A percentile compares a stretch with the other conserved stretches of the same genome.
phyloP scores from a whole-genome alignment of 2,329 filamentous ascomycete species.

The Talaromyces sp. region DNA sequence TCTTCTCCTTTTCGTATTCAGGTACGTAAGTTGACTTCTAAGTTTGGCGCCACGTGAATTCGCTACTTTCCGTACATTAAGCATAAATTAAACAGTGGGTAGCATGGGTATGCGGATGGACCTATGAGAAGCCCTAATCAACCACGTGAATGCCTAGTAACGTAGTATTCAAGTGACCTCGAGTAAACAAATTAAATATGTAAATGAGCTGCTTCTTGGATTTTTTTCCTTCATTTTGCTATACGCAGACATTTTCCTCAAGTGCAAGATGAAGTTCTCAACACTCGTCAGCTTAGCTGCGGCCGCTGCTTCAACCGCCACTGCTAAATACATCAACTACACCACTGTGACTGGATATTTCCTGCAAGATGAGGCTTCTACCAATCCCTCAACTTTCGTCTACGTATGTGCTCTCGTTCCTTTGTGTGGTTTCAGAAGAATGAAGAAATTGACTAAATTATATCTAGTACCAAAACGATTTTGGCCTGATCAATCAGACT shows the following conservation, averaged over 20 bases:
- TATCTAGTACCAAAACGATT: slow-evolving; percentile 29
- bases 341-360: slow-evolving; percentile 48
- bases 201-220: neutral
- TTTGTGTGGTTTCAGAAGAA: neutral
- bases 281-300: neutral
- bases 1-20: neutral
- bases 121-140: neutral
- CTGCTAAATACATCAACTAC: slow-evolving; percentile 29
- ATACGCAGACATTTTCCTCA: neutral
- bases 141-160: slow-evolving; percentile 5
- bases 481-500: slow-evolving; percentile 49
- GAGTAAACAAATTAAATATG: neutral
- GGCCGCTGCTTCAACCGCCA: neutral
- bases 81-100: neutral
- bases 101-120: too few relatives aligned
- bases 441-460: neutral
- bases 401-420: slow-evolving; percentile 42
- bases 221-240: neutral
- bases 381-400: slow-evolving; percentile 46
- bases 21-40: neutral
- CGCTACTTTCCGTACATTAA: neutral
- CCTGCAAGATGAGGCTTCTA: slow-evolving; percentile 47
- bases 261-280: slow-evolving; percentile 8
- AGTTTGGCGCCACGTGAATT: neutral
- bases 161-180: neutral